These are phyloP conservation scores for Colletotrichum lupini DNA, from an alignment of 2,329 filamentous ascomycete species.

Conservation along the genomic window DNA sequence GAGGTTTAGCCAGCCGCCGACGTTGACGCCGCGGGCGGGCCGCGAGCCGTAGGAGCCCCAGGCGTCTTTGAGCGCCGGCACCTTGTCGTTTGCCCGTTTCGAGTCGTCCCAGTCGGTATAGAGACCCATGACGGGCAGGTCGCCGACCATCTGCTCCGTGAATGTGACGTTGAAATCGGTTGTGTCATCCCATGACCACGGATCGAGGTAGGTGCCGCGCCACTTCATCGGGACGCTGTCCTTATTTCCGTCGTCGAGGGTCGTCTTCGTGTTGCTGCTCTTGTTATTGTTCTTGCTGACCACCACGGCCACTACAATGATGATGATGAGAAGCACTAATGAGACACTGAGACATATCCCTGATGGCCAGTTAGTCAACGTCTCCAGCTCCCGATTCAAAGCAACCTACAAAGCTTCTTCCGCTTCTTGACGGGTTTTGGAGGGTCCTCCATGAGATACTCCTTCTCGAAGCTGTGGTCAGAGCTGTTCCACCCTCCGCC, in stretches of 20 bases:
- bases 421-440: conserved; percentile 59
- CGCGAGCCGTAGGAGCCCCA: conserved; percentile 82
- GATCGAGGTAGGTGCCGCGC: conserved; percentile 83
- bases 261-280: conserved; percentile 44
- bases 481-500: conserved; percentile 58
- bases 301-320: conserved; percentile 75
- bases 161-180: conserved; percentile 94
- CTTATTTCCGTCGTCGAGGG: conserved; percentile 63
- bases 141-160: conserved; percentile 85
- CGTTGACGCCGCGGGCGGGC: conserved; percentile 89
- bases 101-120: conserved; percentile 89
- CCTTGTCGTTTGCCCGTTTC: conserved; percentile 78
- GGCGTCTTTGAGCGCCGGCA: conserved; percentile 78
- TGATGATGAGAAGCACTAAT: conserved; percentile 70
- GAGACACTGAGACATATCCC: conserved; percentile 67
- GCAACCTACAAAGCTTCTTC: conserved; percentile 70
- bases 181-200: conserved; percentile 92
- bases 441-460: conserved; percentile 57
- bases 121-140: conserved; percentile 90
- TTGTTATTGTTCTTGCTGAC: conserved; percentile 69
- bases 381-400: conserved; percentile 38
- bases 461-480: conserved; percentile 60
- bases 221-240: conserved; percentile 72
- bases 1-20: conserved; percentile 93
- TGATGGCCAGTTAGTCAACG: conserved; percentile 45